Evolutionary conservation across 768 basidiomycete species (phyloP).

Genomic region (Rhodosporidiobolus odoratus): DNA sequence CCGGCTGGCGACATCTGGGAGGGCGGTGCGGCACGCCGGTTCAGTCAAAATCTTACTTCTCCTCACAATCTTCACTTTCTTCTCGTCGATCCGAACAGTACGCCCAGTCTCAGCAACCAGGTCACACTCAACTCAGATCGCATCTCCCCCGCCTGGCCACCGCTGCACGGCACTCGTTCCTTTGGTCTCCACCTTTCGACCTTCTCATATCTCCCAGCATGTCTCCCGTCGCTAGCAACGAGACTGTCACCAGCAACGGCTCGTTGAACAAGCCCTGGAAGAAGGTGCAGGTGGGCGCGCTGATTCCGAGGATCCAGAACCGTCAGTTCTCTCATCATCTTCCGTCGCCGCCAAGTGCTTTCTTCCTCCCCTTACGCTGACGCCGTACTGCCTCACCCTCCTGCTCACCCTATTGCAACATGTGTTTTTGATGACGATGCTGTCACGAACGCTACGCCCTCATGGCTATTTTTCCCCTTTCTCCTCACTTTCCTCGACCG

Average conservation of each 20-base stretch:
- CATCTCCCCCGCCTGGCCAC: no score
- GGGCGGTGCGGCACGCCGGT: no score
- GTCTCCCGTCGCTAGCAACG: background rate
- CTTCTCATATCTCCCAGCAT: background rate
- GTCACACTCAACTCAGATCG: no score
- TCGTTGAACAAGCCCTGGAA: constrained; percentile 6
- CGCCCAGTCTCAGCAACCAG: background rate
- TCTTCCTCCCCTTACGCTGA: no score
- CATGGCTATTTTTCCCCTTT: no score
- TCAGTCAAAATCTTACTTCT: background rate
- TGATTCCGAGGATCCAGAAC: constrained; percentile 21
- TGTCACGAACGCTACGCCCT: no score
- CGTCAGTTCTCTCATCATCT: constrained; percentile 7
- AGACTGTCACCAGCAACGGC: background rate
- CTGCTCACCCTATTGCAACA: no score
- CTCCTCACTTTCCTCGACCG: background rate
- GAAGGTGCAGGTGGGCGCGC: background rate
- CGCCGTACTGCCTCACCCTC: no score
- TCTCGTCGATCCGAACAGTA: background rate
- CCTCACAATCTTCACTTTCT: background rate
- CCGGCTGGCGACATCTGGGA: no score
- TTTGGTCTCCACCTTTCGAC: no score
- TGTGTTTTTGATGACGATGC: background rate
- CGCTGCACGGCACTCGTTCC: background rate
- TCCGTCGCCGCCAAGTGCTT: background rate